Conservation (phyloP, 345 rosid species). For the Euclidium syriacum region DNA sequence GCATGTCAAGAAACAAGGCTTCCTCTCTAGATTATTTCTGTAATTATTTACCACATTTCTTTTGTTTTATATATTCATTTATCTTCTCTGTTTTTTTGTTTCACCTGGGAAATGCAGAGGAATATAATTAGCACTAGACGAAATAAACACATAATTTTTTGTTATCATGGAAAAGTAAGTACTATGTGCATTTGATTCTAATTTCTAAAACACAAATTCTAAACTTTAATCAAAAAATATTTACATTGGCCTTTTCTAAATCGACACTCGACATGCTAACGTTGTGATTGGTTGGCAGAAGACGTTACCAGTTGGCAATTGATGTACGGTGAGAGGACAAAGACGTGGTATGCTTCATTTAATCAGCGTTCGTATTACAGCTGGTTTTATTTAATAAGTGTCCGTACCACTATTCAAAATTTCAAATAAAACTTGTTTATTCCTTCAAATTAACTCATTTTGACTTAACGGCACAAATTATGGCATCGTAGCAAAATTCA, state of each 20-base stretch:
- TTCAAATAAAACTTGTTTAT: not conserved
- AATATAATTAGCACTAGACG: not conserved
- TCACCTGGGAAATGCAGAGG: not conserved
- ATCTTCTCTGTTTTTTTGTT: not conserved
- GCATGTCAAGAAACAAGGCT: constrained; percentile 23
- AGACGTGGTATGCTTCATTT: constrained; percentile 22
- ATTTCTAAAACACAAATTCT: no score
- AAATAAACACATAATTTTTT: no score
- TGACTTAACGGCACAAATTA: not conserved
- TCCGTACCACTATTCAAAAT: not conserved
- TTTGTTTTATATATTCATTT: not conserved
- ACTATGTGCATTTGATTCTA: not conserved
- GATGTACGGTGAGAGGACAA: constrained; percentile 16
- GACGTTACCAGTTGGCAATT: constrained; percentile 21
- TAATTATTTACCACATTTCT: not conserved
- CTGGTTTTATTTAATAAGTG: constrained; percentile 2
- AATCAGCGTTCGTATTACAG: constrained; percentile 19
- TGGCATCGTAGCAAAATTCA: not conserved
- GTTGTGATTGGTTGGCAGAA: constrained; percentile 27
- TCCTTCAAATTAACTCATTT: not conserved
- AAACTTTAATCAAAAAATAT: no score
- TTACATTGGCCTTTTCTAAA: no score
- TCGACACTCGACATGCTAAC: no score
- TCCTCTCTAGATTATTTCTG: constrained; percentile 29
- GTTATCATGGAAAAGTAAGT: no score